Base-by-base conservation (phyloP, 495 filamentous ascomycete genomes). In the Hypoxylon perforatum region DNA sequence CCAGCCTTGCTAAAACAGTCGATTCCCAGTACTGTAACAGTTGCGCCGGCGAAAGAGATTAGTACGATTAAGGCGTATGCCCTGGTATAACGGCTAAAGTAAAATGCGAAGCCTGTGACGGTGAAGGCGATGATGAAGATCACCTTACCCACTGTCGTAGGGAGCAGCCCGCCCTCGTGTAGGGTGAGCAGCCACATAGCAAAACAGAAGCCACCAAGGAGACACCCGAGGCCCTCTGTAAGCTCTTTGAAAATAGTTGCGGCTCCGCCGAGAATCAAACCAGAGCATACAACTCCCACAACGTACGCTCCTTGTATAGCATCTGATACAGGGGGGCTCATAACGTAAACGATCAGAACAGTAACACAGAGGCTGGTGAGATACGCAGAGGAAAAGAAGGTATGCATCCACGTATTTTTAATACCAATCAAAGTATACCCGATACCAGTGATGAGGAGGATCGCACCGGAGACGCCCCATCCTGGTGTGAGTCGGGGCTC, bases 1-100 rank as follows among this genome's bases (percentile, higher is more conserved):
- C 94, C 94, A 11, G 93, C 94, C 49, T 88, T 82, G 68, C 89
- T 94, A 70, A 93, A 96, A 74, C 94, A 97, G 74, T 98, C 94
- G 53, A 98, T 91, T 6, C 94, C 94, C 6, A 98, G 75, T 6
- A 95, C 82, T 0, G 90, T 78, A 3, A 86, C 87, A 0, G 93
- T 96, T 8, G 92, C 88, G 11, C 94, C 94, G 23, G 90, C 81
- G 71, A 97, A 95, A 0, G 93, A 87, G 9, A 91, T 92, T 15
- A 84, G 85, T 15, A 76, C 81, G 35, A 97, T 95, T 53, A 96
- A 74, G 10, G 85, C 90, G 70, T 94, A 95, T 0, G 85, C 85
- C 7, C 91, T 84, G 0, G 92, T 97, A 71, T 90, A 87, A 47
- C 85, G 88, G 58, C 86, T 92, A 73, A 97, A 94, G 17, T 92